Evolutionary conservation across 371 early-diverging fungal species (phyloP).

Genomic region (Mucor plumbeus): DNA sequence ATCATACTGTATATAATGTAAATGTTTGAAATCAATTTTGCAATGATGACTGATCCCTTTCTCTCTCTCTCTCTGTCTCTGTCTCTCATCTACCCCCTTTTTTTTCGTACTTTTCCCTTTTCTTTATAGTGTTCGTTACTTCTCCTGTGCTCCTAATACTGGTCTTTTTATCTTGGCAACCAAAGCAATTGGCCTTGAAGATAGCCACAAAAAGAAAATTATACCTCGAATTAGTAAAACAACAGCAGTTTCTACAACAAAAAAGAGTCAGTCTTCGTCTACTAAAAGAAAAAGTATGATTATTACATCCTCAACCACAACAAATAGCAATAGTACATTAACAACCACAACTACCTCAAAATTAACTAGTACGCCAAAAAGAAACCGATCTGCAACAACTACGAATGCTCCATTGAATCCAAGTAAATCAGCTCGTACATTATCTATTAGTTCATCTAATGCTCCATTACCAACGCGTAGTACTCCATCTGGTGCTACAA

Average conservation of each 20-base stretch:
- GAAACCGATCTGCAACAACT: constrained; percentile 5
- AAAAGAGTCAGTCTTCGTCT: background rate
- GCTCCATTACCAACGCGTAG: constrained; percentile 15
- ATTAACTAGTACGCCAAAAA: constrained; percentile 6
- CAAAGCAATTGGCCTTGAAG: constrained; percentile 40
- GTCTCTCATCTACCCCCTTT: background rate
- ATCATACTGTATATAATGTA: no score
- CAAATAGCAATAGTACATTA: background rate
- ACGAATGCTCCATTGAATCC: constrained; percentile 3
- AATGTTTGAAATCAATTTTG: background rate
- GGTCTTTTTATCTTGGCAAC: constrained; percentile 75
- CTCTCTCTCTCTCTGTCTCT: background rate
- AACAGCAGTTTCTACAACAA: background rate
- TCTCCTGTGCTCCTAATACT: constrained; percentile 62
- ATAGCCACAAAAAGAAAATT: background rate
- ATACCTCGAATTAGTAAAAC: constrained; percentile 10
- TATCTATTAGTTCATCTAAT: background rate
- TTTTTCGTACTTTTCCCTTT: background rate
- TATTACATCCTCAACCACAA: background rate
- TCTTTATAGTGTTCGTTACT: constrained; percentile 56
- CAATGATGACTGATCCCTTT: background rate
- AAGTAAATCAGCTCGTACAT: constrained; percentile 24
- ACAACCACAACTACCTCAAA: background rate
- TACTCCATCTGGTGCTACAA: background rate
- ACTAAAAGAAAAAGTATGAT: constrained; percentile 9